phyloP scores from a whole-genome alignment of 2,329 filamentous ascomycete species.

The Xylaria sp. region DNA sequence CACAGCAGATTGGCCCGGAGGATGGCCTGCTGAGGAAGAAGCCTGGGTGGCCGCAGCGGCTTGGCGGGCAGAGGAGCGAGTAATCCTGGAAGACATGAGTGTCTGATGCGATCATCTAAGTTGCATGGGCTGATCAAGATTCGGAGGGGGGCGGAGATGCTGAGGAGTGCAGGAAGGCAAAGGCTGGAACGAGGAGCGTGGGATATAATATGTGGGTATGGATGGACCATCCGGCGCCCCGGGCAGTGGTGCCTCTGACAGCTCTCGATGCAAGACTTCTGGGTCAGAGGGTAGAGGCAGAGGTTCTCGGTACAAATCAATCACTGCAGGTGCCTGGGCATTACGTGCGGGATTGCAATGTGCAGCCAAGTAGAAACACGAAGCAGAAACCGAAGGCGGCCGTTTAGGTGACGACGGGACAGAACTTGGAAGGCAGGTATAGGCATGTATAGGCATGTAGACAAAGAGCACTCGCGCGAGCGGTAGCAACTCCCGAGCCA shows the following conservation, averaged over 20 bases:
- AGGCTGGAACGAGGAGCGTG: slow-evolving; percentile 9
- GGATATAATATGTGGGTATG: slow-evolving; percentile 20
- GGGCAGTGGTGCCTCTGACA: slow-evolving; percentile 13
- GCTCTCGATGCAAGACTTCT: slow-evolving; percentile 26
- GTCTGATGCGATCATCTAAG: slow-evolving; percentile 36
- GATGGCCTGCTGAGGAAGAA: slow-evolving; percentile 50
- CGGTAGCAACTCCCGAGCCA: slow-evolving; percentile 12
- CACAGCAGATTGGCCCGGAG: slow-evolving; percentile 48
- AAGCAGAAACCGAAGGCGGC: slow-evolving; percentile 5
- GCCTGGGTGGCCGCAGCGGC: slow-evolving; percentile 77
- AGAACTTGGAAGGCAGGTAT: too few species aligned
- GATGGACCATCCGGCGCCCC: slow-evolving; percentile 22
- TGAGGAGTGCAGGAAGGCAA: slow-evolving; percentile 19
- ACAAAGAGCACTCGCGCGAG: slow-evolving; percentile 17
- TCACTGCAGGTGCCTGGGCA: slow-evolving; percentile 18
- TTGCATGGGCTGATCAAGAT: slow-evolving; percentile 26
- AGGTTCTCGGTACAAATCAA: slow-evolving; percentile 9
- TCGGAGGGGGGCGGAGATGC: slow-evolving; percentile 22
- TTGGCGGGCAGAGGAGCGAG: slow-evolving; percentile 91
- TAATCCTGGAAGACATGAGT: slow-evolving; percentile 97
- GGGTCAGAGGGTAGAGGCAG: not conserved
- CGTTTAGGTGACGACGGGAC: not conserved
- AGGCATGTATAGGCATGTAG: too few species aligned
- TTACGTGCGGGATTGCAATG: slow-evolving; percentile 8
- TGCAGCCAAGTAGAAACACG: slow-evolving; percentile 15